Base-by-base conservation (phyloP, 164 flowering plant genomes). In the Houttuynia cordata region DNA sequence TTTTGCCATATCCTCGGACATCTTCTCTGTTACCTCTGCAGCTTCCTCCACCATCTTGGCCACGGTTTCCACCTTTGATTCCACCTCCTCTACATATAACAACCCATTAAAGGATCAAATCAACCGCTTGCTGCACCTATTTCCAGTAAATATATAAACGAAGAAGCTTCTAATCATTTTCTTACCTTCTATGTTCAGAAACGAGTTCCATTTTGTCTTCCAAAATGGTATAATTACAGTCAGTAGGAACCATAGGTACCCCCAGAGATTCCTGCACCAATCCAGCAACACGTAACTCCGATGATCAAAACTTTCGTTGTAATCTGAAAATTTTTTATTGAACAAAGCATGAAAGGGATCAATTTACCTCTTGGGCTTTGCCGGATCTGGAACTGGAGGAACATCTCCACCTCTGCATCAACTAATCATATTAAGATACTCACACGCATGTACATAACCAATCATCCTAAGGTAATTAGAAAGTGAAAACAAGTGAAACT, bases 11-110 rank as follows among this genome's bases (percentile, higher is more conserved):
- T 53, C 56, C 18, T 20, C 56, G 8, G 56, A 19, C 10, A 53
- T 12, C 24, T 53, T 20, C 56, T 53, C 56, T 53, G 24, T 23
- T 23, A 19, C 56, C 56, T 53, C 56, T 53, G 56, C 56, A 53
- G 24, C 56, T 53, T 53, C 22, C 10, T 53, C 56, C 56, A 53
- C 56, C 0, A 9, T 4, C 24, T 18, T 53, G 24, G 56, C 56
- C 24, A 23, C 56, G 10, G 22, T 4, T 53, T 53, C 22, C 56
- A 53, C 56, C 22, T 8, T 53, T 53, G 56, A 20, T 20, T 53
- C 56, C 56, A 53, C 56, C 24, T 53, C 22, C 22, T 23, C 56
- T 53, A 13, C 8, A 53, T 23, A 20, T 20, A 20, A 53, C 8
- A 19, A 19, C 22, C 56, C 49, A 7, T 7, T 1, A 45, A 17